Conservation (phyloP, 768 basidiomycete genomes). For the Postia placenta region DNA sequence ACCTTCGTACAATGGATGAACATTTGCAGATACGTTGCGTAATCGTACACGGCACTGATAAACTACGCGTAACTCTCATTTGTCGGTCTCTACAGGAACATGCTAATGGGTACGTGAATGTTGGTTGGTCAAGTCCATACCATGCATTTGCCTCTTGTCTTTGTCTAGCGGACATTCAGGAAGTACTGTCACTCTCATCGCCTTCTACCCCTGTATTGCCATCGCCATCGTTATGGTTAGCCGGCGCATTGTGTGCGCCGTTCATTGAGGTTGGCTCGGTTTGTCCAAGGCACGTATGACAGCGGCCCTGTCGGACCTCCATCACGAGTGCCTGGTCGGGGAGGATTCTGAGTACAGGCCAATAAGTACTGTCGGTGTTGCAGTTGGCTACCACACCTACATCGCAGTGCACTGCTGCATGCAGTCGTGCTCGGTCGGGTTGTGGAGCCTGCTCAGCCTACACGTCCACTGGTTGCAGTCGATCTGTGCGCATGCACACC, state of each 20-base stretch:
- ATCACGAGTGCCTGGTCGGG: slow-evolving; percentile 27
- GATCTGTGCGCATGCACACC: neutral
- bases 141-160: no score
- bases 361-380: slow-evolving; percentile 52
- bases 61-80: no score
- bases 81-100: no score
- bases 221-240: neutral
- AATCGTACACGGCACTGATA: no score
- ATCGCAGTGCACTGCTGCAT: neutral
- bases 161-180: no score
- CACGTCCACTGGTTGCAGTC: neutral
- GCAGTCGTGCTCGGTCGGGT: neutral
- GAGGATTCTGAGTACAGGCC: slow-evolving; percentile 35
- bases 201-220: neutral
- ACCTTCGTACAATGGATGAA: no score
- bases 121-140: no score
- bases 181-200: neutral
- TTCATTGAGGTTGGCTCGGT: neutral
- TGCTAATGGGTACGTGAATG: no score
- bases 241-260: neutral
- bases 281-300: slow-evolving; percentile 2
- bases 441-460: neutral
- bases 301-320: neutral
- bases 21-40: no score
- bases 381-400: neutral